These are phyloP conservation scores for Cadophora gregata DNA, from an alignment of 2,329 filamentous ascomycete genomes.

Conservation along the genomic window DNA sequence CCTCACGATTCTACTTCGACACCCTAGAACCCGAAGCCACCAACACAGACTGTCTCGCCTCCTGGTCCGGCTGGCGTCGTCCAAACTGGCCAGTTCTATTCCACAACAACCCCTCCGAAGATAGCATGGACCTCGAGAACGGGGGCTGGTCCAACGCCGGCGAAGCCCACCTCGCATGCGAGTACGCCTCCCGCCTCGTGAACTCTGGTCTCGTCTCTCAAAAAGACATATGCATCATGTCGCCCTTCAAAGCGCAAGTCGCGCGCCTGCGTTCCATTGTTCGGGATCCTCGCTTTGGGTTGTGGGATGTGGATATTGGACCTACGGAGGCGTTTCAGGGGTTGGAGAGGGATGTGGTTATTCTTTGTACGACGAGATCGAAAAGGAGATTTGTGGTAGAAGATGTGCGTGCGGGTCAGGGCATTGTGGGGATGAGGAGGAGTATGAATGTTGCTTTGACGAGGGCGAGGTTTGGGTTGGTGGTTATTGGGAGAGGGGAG, in stretches of 20 bases:
- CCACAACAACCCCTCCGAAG: conserved; percentile 28
- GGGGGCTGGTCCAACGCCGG: conserved; percentile 33
- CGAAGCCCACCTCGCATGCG: conserved; percentile 29
- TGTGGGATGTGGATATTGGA: conserved; percentile 33
- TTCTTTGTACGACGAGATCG: conserved; percentile 33
- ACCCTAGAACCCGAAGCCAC: conserved; percentile 31
- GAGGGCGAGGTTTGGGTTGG: conserved; percentile 32
- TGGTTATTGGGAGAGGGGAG: conserved; percentile 31
- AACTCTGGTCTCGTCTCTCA: conserved; percentile 23
- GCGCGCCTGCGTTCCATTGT: conserved; percentile 24
- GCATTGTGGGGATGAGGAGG: conserved; percentile 30
- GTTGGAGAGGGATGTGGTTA: conserved; percentile 30
- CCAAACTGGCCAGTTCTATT: conserved; percentile 32
- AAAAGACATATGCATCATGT: conserved; percentile 35
- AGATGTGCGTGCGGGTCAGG: conserved; percentile 28
- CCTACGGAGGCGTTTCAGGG: conserved; percentile 34
- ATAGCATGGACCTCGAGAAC: conserved; percentile 28
- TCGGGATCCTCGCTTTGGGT: background rate
- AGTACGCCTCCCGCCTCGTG: conserved; percentile 27
- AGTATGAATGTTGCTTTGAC: conserved; percentile 34
- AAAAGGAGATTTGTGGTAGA: conserved; percentile 26
- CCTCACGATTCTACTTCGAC: conserved; percentile 31
- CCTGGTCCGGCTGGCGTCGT: conserved; percentile 30
- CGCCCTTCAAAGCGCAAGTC: conserved; percentile 35
- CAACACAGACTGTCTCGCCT: conserved; percentile 25